Conservation (phyloP, 2,329 filamentous ascomycete species). For the Fusarium continuum region DNA sequence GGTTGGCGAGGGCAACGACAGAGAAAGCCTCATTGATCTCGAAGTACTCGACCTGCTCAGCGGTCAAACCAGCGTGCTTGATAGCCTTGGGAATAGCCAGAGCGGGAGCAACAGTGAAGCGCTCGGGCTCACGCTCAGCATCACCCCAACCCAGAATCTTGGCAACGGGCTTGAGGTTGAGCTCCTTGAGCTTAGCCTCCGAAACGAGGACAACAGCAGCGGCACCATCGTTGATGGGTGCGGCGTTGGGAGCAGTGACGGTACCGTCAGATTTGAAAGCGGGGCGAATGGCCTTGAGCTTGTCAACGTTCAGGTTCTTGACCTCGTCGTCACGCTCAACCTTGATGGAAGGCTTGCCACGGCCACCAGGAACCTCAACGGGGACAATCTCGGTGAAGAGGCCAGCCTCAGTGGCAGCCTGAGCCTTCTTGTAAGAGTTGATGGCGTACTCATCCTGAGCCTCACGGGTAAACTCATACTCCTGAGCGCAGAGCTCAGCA, state of each 20-base stretch:
- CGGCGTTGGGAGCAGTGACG: constrained; percentile 95
- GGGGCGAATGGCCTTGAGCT: constrained; percentile 85
- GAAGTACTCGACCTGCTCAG: constrained; percentile 85
- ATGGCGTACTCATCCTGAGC: constrained; percentile 97
- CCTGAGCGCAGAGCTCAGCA: constrained; percentile 88
- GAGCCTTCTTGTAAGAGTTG: constrained; percentile 91
- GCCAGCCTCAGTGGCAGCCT: constrained; percentile 82
- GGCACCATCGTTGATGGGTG: constrained; percentile 94
- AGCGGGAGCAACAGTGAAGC: constrained; percentile 94
- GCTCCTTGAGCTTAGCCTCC: constrained; percentile 91
- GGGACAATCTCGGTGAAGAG: constrained; percentile 91
- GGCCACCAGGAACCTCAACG: constrained; percentile 84
- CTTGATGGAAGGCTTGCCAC: constrained; percentile 85
- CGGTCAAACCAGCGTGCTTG: constrained; percentile 86
- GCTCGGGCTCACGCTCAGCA: constrained; percentile 87
- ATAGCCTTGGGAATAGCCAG: constrained; percentile 97
- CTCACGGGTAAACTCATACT: constrained; percentile 83
- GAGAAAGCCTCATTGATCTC: constrained; percentile 99
- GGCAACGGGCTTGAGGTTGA: constrained; percentile 88
- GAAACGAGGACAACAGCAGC: constrained; percentile 93
- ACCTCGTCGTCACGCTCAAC: constrained; percentile 93
- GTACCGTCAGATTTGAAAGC: constrained; percentile 86
- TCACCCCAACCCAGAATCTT: constrained; percentile 99
- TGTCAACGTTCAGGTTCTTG: constrained; percentile 89
- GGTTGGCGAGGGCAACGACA: constrained; percentile 93